Evolutionary conservation across 2,329 filamentous ascomycete genomes (phyloP), one percentile per base, ranked within the genome.

Genomic region (Aphanoascus verrucosus): DNA sequence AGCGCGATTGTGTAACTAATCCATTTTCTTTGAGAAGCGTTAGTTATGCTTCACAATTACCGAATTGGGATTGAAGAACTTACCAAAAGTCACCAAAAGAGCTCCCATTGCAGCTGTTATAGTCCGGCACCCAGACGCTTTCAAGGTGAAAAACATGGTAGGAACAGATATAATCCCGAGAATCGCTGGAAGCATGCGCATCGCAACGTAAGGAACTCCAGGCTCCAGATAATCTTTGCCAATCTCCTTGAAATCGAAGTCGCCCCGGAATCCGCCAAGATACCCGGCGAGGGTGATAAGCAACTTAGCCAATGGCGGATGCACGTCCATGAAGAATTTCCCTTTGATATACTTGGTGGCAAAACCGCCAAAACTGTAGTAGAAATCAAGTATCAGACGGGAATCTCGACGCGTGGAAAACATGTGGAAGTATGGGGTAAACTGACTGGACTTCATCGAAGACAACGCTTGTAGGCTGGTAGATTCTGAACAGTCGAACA

Each of bases 261-360:
- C 79, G 59, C 93, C 93, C 66, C 96, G 81, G 69, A 97, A 98
- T 52, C 93, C 93, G 63, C 90, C 93, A 59, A 96, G 72, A 84
- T 86, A 98, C 62, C 91, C 93, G 59, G 90, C 89, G 56, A 98
- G 81, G 50, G 93, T 94, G 64, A 98, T 91, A 61, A 98, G 83
- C 67, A 98, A 82, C 77, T 98, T 98, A 60, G 93, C 93, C 56
- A 98, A 79, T 44, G 93, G 93, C 32, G 93, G 93, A 68, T 98
- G 93, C n/a, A 98, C 93, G 68, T 98, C 93, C 93, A 98, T 98
- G 72, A 98, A 98, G 80, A 98, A 98, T 69, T 80, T 85, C 65
- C 93, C 93, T 77, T 98, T 97, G 79, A 98, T 97, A 72, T 98
- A 98, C 72, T 98, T 98, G 63, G 86, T 88, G 60, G 93, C 93